phyloP scores from a whole-genome alignment of 345 rosid genomes.

The Tarenaya hassleriana region DNA sequence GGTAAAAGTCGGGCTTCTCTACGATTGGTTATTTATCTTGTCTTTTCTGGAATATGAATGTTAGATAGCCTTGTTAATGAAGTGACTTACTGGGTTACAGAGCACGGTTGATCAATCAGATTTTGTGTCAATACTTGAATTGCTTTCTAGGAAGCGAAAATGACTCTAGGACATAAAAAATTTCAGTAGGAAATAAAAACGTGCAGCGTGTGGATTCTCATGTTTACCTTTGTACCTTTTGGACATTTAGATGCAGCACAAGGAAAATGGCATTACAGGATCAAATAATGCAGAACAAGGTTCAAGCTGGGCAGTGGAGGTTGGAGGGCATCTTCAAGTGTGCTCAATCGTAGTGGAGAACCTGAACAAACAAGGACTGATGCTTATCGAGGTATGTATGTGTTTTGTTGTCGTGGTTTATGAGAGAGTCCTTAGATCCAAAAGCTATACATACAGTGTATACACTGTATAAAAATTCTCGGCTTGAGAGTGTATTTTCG shows the following conservation, averaged over 20 bases:
- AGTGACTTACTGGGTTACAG: not conserved
- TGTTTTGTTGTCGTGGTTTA: not conserved
- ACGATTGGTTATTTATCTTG: not conserved
- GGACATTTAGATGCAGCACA: constrained; percentile 56
- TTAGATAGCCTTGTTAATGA: not conserved
- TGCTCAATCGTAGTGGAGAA: constrained; percentile 89
- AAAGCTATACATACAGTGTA: too few relatives aligned
- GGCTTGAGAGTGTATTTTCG: constrained; percentile 9
- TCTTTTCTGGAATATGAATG: not conserved
- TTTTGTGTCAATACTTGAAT: not conserved
- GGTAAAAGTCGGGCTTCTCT: constrained; percentile 33
- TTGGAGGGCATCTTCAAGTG: constrained; percentile 86
- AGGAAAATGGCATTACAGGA: constrained; percentile 36
- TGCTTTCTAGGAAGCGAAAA: not conserved
- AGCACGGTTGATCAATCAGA: constrained; percentile 7
- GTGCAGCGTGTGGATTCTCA: not conserved
- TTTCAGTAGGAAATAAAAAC: not conserved
- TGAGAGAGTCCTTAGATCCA: not conserved
- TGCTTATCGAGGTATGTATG: constrained; percentile 75
- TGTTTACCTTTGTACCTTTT: constrained; percentile 3
- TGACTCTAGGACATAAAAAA: not conserved
- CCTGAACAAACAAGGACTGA: constrained; percentile 70
- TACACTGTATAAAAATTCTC: constrained; percentile 4
- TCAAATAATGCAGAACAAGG: constrained; percentile 38
- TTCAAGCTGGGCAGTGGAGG: constrained; percentile 69